These are phyloP conservation scores for Hypomontagnella submonticulosa DNA, from an alignment of 495 filamentous ascomycete species.

Conservation along the genomic window DNA sequence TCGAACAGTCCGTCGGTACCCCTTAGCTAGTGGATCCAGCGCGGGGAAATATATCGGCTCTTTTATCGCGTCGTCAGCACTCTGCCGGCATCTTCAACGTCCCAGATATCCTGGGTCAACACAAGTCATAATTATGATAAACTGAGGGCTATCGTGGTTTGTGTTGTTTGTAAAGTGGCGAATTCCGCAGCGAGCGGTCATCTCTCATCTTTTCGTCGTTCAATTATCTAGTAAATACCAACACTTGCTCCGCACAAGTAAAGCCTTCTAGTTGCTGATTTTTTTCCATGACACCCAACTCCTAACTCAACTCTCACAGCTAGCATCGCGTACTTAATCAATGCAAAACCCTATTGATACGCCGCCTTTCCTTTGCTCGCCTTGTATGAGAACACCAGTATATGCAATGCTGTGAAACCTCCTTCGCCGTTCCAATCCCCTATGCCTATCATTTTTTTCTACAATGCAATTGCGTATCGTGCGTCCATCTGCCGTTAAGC, in stretches of 20 bases:
- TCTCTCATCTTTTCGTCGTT: slow-evolving; percentile 34
- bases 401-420: slow-evolving; percentile 38
- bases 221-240: slow-evolving; percentile 25
- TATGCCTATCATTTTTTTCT: slow-evolving; percentile 1
- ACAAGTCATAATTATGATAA: no score
- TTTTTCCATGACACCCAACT: slow-evolving; percentile 13
- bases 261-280: slow-evolving; percentile 17
- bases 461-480: slow-evolving; percentile 10
- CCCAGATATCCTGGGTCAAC: no score
- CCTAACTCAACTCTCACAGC: slow-evolving; percentile 27
- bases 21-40: slow-evolving; percentile 24
- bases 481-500: neutral
- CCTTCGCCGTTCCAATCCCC: neutral
- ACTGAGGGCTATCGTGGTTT: no score
- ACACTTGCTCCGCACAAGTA: slow-evolving; percentile 22
- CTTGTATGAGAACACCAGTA: slow-evolving; percentile 29
- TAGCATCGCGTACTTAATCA: slow-evolving; percentile 15
- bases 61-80: slow-evolving; percentile 19
- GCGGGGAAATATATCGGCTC: slow-evolving; percentile 46
- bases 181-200: slow-evolving; percentile 30
- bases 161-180: slow-evolving; percentile 30
- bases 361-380: slow-evolving; percentile 14
- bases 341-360: slow-evolving; percentile 33
- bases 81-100: slow-evolving; percentile 26
- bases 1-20: slow-evolving; percentile 33